Base-by-base conservation (phyloP, 2,329 filamentous ascomycete genomes). In the Sphaerulina populicola region DNA sequence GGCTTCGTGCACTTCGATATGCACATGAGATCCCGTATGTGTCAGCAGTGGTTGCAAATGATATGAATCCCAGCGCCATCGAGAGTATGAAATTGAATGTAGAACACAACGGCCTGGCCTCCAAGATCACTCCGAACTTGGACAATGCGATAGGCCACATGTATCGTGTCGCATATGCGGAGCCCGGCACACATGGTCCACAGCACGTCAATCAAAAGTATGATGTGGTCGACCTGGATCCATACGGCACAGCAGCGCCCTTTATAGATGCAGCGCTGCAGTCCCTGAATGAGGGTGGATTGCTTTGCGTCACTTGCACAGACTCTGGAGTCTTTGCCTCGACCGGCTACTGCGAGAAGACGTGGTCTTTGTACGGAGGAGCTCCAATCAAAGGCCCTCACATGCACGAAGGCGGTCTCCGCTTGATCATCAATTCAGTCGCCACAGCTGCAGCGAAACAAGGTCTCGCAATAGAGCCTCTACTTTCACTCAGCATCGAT, bases 251-350 rank as follows among this genome's bases (percentile, higher is more conserved):
- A 0, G 93, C 91, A 0, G 88, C 87, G 8, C 86, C 88, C 1
- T 98, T 98, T 68, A 78, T 98, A 48, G 93, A 98, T 66, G 83
- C 88, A 1, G 89, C 93, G 1, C 75, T 98, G 7, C 90, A 96
- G 69, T 82, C 87, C 1, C 79, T 96, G 6, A 82, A 85, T 57
- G 88, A 96, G 60, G 91, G 91, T 1, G 93, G 93, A 3, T 75
- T 98, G 36, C 77, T 98, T 4, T 96, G 90, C 66, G 86, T 98
- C 4, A 98, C 93, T 1, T 98, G 93, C 70, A 98, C 93, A 0
- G 93, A 98, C 68, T 90, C 91, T 8, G 89, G 86, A 8, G 88
- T 98, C 2, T 98, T 90, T 78, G 91, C 91, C 1, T 95, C 91
- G 0, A 86, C 88, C 60, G 88, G 90, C 50, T 98, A 97, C 65